These are phyloP conservation scores for Thoreauomyces humboldtii DNA, from an alignment of 192 early-diverging fungal species.

Conservation along the genomic window DNA sequence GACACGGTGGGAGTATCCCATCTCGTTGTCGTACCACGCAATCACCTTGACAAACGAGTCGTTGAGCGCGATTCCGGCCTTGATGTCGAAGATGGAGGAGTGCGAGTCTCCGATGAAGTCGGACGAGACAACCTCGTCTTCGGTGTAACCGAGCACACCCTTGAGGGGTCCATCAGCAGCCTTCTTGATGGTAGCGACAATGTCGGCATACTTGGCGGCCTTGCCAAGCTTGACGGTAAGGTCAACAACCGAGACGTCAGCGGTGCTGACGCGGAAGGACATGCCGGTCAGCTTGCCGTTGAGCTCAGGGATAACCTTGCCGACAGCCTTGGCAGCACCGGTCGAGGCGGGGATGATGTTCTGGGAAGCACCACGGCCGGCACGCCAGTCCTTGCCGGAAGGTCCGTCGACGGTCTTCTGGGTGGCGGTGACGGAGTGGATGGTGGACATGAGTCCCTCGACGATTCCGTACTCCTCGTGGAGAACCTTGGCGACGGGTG, in stretches of 20 bases:
- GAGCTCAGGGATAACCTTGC: slow-evolving; percentile 91
- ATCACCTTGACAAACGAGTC: slow-evolving; percentile 96
- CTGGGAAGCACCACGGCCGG: slow-evolving; percentile 90
- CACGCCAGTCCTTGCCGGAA: slow-evolving; percentile 96
- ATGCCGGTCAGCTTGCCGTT: slow-evolving; percentile 98
- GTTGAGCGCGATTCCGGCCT: slow-evolving; percentile 92
- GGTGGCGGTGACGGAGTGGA: slow-evolving; percentile 97
- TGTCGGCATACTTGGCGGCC: slow-evolving; percentile 86
- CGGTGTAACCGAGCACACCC: slow-evolving; percentile 90
- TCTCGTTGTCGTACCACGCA: slow-evolving; percentile 82
- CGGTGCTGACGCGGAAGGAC: slow-evolving; percentile 94
- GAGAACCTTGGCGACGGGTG: slow-evolving; percentile 95
- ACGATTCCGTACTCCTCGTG: slow-evolving; percentile 93
- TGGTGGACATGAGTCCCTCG: slow-evolving; percentile 98
- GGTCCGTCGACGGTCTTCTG: slow-evolving; percentile 99
- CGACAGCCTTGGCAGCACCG: slow-evolving; percentile 98
- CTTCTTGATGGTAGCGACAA: slow-evolving; percentile 84
- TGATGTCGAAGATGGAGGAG: slow-evolving; percentile 93
- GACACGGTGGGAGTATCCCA: slow-evolving; percentile 88
- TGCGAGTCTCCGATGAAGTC: slow-evolving; percentile 91
- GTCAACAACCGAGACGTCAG: slow-evolving; percentile 97
- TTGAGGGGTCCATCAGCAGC: slow-evolving; percentile 77
- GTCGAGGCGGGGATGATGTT: slow-evolving; percentile 99
- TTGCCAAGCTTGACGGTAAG: slow-evolving; percentile 90
- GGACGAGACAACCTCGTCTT: slow-evolving; percentile 91